These are phyloP conservation scores for Telopea speciosissima DNA, from an alignment of 177 flowering plant species.

Conservation along the genomic window DNA sequence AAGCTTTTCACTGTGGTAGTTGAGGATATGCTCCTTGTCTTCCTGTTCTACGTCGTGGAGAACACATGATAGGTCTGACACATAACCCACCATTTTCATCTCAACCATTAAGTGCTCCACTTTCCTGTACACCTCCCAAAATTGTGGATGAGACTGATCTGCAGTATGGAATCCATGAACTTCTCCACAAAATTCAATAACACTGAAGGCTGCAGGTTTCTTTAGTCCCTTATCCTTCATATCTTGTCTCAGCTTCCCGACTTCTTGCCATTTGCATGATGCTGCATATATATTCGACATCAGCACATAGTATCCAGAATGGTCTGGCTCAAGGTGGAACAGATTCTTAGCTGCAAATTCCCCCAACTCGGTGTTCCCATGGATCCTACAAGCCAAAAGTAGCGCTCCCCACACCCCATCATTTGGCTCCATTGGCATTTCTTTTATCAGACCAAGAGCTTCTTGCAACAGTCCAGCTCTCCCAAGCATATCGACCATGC, in stretches of 20 bases:
- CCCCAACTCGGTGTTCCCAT: neutral
- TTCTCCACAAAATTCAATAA: neutral
- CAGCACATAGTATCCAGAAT: neutral
- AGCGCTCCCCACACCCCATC: neutral
- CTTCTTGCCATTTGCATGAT: neutral
- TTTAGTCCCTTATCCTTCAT: neutral
- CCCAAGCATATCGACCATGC: neutral
- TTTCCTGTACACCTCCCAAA: neutral
- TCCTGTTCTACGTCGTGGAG: neutral
- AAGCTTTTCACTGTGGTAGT: neutral
- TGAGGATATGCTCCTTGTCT: neutral
- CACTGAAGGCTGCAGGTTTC: neutral
- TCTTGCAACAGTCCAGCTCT: neutral
- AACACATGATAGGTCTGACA: neutral
- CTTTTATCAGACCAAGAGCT: neutral
- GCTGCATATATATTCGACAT: neutral
- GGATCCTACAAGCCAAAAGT: neutral
- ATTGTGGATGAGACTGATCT: neutral
- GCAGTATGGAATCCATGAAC: neutral
- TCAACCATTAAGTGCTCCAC: neutral
- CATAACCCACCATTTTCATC: neutral
- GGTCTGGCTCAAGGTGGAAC: neutral
- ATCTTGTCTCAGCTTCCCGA: neutral
- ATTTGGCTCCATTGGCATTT: neutral
- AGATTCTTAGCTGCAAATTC: neutral